Evolutionary conservation across 257 asterid genomes (phyloP).

Genomic region (Solanum bulbocastanum): DNA sequence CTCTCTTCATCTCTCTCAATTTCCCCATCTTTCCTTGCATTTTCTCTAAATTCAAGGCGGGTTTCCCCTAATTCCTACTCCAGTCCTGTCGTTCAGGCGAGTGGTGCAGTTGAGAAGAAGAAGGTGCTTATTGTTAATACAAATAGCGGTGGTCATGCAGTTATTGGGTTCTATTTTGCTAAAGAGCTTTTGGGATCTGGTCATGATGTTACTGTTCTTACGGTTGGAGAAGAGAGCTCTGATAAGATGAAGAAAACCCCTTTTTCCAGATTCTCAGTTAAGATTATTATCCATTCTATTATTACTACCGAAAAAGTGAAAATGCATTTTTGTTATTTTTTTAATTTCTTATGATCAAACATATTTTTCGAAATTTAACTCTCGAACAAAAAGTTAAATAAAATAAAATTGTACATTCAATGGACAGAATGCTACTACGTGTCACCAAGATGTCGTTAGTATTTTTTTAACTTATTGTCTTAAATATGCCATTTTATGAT

Average conservation of each 20-base stretch:
- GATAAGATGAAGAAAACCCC: constrained; percentile 99
- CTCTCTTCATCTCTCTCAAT: constrained; percentile 49
- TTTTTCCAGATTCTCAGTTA: constrained; percentile 85
- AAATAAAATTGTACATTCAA: neutral
- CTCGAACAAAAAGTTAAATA: too few species aligned
- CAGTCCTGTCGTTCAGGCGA: constrained; percentile 28
- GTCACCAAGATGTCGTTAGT: neutral
- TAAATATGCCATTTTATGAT: neutral
- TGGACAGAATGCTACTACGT: neutral
- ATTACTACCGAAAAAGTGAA: neutral
- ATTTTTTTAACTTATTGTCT: neutral
- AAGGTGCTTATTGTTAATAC: constrained; percentile 79
- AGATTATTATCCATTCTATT: neutral
- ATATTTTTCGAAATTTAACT: neutral
- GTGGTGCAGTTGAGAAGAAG: constrained; percentile 51
- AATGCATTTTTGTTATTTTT: too few species aligned
- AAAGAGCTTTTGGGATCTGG: constrained; percentile 77
- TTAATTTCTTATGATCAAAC: too few species aligned
- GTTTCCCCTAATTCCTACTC: neutral
- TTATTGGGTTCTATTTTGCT: constrained; percentile 86
- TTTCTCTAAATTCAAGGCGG: constrained; percentile 19
- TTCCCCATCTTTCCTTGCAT: constrained; percentile 33
- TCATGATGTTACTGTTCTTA: constrained; percentile 66
- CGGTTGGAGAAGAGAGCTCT: constrained; percentile 81
- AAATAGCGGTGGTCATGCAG: constrained; percentile 88